Conservation (phyloP, 352 stramenopile genomes). For the Globisporangium mamillatum region DNA sequence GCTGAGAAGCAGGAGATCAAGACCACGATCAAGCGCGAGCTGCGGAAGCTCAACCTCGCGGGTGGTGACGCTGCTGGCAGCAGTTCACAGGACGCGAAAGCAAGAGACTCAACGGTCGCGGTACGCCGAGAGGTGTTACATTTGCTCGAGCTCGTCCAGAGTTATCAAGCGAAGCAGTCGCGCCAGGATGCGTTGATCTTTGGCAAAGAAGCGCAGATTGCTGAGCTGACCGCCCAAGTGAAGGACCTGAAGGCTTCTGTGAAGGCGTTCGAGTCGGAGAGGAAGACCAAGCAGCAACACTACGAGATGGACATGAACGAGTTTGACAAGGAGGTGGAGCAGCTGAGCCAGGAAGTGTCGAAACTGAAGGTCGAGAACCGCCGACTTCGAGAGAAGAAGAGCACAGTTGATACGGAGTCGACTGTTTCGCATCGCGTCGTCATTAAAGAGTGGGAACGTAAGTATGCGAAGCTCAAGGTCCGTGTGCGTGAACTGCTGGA, state of each 20-base stretch:
- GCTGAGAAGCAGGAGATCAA: conserved; percentile 35
- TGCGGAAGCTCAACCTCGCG: conserved; percentile 41
- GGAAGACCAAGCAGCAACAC: conserved; percentile 15
- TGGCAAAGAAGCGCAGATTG: conserved; percentile 45
- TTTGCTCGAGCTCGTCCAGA: conserved; percentile 35
- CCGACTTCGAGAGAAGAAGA: conserved; percentile 26
- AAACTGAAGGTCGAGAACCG: conserved; percentile 57
- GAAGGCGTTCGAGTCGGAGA: conserved; percentile 14
- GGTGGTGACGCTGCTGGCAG: conserved; percentile 12
- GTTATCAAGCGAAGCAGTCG: conserved; percentile 42
- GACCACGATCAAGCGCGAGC: conserved; percentile 35
- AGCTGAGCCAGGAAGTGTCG: conserved; percentile 36
- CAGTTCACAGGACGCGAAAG: conserved; percentile 8
- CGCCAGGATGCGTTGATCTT: conserved; percentile 40
- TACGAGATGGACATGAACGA: conserved; percentile 12
- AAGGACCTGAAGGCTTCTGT: conserved; percentile 14
- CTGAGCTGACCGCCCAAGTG: conserved; percentile 33
- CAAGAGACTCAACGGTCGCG: conserved; percentile 12
- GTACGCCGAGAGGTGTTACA: conserved; percentile 31
- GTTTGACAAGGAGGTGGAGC: conserved; percentile 30
- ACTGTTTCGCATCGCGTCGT: conserved; percentile 10
- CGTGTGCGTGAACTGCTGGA: conserved; percentile 48
- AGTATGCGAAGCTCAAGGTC: conserved; percentile 43
- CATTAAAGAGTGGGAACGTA: conserved; percentile 33
- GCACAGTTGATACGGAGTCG: conserved; percentile 1